These are phyloP conservation scores for Inonotus hispidus DNA, from an alignment of 1,284 basidiomycete genomes.

Conservation along the genomic window DNA sequence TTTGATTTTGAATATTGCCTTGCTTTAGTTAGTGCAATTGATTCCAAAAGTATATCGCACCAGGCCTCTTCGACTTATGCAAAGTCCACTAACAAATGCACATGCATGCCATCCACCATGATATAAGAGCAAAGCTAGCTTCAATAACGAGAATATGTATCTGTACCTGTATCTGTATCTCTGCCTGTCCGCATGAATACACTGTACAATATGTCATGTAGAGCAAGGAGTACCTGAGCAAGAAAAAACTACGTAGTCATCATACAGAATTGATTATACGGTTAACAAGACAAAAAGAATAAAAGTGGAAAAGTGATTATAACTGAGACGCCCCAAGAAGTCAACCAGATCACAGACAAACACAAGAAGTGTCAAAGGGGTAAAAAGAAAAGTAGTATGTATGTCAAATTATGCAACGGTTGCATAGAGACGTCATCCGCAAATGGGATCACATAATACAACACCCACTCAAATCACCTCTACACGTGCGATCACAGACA, in stretches of 20 bases:
- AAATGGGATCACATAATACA: background rate
- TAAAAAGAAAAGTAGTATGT: background rate
- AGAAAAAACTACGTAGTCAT: background rate
- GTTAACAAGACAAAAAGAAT: background rate
- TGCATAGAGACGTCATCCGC: background rate
- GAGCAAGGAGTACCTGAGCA: background rate
- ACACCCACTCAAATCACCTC: background rate
- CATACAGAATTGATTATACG: background rate
- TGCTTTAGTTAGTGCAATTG: no score
- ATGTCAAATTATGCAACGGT: background rate
- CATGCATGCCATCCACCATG: background rate
- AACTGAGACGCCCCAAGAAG: background rate
- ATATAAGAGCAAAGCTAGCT: background rate
- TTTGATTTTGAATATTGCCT: no score
- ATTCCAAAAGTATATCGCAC: no score
- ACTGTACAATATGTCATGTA: background rate
- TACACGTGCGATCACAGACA: constrained; percentile 10
- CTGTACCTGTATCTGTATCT: background rate
- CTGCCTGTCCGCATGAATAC: background rate
- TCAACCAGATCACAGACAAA: background rate
- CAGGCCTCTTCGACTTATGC: no score
- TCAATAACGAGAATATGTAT: no score
- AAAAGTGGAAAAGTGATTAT: background rate
- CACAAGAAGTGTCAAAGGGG: background rate
- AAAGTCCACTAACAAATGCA: no score